Evolutionary conservation across 2,329 filamentous ascomycete genomes (phyloP), one percentile per base, ranked within the genome.

Genomic region (Paecilomyces fulvus): DNA sequence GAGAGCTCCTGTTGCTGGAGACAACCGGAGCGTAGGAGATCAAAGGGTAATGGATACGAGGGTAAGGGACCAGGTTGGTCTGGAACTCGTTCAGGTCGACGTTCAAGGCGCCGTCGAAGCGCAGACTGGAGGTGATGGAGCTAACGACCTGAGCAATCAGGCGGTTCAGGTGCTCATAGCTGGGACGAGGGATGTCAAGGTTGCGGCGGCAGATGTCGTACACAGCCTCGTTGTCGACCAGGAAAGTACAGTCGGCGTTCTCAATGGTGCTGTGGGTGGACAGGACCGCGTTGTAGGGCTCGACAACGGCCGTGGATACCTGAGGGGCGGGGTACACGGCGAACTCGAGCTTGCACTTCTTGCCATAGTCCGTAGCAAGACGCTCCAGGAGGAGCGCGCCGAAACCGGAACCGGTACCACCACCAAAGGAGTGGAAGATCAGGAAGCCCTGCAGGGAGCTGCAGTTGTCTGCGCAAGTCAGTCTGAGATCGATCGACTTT

Each of bases 1-100:
- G 89, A 51, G 85, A 83, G 74, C 87, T 90, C 82, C 89, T 89
- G 78, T 82, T 80, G 58, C 84, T 83, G 30, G 80, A 83, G 58
- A 86, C 78, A 55, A 87, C 83, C 2, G 84, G 84, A 1, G 83
- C 82, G 64, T 85, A 87, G 63, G 79, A 81, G 72, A 86, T 84
- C 61, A 87, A 72, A 48, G 84, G 83, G 68, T 85, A 87, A 70
- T 87, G 84, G 63, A 87, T 86, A 68, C 84, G 79, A 23, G 84
- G 84, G 70, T 84, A 87, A 6, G 84, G 84, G 54, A 86, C 84
- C 71, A 87, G 71, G 70, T 87, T 87, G 63, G 84, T 87, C 73
- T 87, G 84, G 77, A 87, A 87, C 68, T 87, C 84, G 67, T 83
- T 84, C 67, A 87, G 70, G 70, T 87, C 84, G 66, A 87, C 84